Evolutionary conservation across 1,284 basidiomycete species (phyloP), one percentile per base, ranked within the genome.

Genomic region (Ustilago esculenta): DNA sequence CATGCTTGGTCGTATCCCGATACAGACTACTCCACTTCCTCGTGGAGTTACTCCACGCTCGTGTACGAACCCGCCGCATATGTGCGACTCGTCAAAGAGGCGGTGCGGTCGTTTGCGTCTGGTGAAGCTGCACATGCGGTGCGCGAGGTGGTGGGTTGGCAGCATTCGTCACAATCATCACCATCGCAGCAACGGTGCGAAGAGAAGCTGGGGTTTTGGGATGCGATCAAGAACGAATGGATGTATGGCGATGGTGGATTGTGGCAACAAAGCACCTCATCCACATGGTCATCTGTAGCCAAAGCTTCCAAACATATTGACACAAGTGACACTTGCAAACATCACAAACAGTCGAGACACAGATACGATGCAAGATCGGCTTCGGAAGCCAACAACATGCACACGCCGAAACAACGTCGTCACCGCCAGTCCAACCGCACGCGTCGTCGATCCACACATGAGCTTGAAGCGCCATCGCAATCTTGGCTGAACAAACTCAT

Each of bases 221-320:
- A 51, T 3, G 43, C 64, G 2, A 41, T 72, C 45, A 68, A 61
- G 40, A 20, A 49, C 36, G 70, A 68, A 47, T 72, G 70, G 70
- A 60, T 56, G 70, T 61, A 72, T 29, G 70, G 70, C 29, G 59
- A 72, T 27, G 70, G 59, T 11, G 68, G 68, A 3, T 5, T 71
- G 15, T 71, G 63, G 68, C 24, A 53, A 35, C 42, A 47, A 25
- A 48, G 36, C 6, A 25, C 55, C 15, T n/a, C 47, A 9, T 5
- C 42, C 7, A 8, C 42, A 5, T 17, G 39, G 7, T 21, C 25
- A 14, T 17, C n/a, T n/a, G 20, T 34, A 34, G n/a, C n/a, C n/a
- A n/a, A n/a, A n/a, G n/a, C n/a, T n/a, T n/a, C n/a, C n/a, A n/a
- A n/a, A n/a, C n/a, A n/a, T n/a, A n/a, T n/a, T n/a, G n/a, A n/a